Base-by-base conservation (phyloP, 805 yeast species). In the Yamadazyma insecticola region DNA sequence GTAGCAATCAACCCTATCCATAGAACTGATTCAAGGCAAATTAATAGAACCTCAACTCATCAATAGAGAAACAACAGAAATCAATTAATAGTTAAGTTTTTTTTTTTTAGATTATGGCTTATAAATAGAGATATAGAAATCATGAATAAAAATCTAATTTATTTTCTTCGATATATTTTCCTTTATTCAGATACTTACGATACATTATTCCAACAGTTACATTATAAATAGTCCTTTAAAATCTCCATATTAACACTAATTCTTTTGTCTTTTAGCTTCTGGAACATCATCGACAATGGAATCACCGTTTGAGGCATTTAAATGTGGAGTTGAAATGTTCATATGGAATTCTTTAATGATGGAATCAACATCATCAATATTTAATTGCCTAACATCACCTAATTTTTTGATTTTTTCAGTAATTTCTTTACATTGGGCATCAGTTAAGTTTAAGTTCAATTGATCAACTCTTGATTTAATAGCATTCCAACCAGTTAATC, bases 401-500 rank as follows among this genome's bases (percentile, higher is more conserved):
- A 74, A 63, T 49, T 62, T 50, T 54, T 74, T 74, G 47, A 74
- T 72, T 55, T 72, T 72, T 41, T 53, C 51, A 4, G 80, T 74
- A 24, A 74, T 76, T 45, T 63, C 72, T 56, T 74, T 74, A 50
- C 73, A 63, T 56, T 74, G 79, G 36, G 70, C 76, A 48, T 74
- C 80, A 26, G 74, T 60, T 50, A 74, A 58, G 44, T 70, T 57
- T 56, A 74, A 60, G 48, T 74, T 74, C 58, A 74, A 63, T 47
- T 74, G 79, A 49, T 74, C 79, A 32, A 74, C 78, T 57, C 80
- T 65, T 22, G 76, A 64, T 51, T 74, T 74, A 55, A 74, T 74
- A 22, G 79, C 80, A 48, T 73, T 74, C 80, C 80, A 74, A 21
- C 80, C 80, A 10, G 80, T 74, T 50, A 74, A 63, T 50, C 78